Base-by-base conservation (phyloP, 2,329 filamentous ascomycete species). In the Xenosphaeropsis pyriputrescens region DNA sequence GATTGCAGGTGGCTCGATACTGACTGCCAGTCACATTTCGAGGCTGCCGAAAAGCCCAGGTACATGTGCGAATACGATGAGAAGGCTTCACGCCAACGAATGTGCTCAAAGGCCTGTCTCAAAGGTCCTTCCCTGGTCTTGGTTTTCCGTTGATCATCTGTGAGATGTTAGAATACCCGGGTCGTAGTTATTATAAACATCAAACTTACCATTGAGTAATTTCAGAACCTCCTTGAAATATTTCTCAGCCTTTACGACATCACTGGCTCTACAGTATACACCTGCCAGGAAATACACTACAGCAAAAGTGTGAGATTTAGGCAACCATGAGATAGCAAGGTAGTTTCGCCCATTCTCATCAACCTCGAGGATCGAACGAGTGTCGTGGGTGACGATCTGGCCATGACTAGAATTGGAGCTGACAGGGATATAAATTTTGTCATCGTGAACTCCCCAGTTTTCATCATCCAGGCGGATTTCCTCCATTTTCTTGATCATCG, bases 251-350 rank as follows among this genome's bases (percentile, higher is more conserved):
- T 11, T 26, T 26, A 9, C 8, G 5, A 11, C 7, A 9, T 26
- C 22, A 26, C 12, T 26, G 12, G 22, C 22, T 9, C 22, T 26
- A 9, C 22, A 26, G 22, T 11, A 26, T 26, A 26, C 22, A 26
- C 22, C 22, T 9, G 22, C 22, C 4, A 26, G 22, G 22, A 26
- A 26, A 26, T 26, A 26, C 3, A 26, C 22, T 11, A 26, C 22
- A 3, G 22, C 22, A 26, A 26, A 26, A 26, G 22, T 26, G 22
- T 26, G 22, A 3, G 22, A 61, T 46, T 73, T 75, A 40, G 65
- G 72, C 56, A 79, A 64, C 35, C 76, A 72, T 4, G 69, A 68
- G 56, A 79, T 60, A 31, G 71, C 69, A 9, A 79, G 55, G 42
- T 67, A 74, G 42, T 79, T 74, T 31, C 58, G 58, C 3, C 58